phyloP scores from a whole-genome alignment of 2,329 filamentous ascomycete genomes.

The Acephala macrosclerotiorum region DNA sequence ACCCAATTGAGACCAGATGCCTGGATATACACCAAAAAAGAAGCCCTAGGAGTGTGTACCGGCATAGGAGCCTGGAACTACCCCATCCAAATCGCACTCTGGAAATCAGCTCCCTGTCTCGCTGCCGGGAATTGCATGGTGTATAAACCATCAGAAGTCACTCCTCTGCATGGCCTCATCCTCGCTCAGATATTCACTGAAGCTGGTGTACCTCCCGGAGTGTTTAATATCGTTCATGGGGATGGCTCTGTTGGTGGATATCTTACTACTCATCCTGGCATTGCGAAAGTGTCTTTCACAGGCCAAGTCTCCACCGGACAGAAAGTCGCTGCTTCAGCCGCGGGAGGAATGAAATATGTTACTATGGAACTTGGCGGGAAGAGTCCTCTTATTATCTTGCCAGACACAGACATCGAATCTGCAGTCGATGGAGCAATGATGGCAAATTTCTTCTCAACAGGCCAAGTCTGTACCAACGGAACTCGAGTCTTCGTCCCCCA shows the following conservation, averaged over 20 bases:
- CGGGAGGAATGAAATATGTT: conserved; percentile 84
- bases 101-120: conserved; percentile 87
- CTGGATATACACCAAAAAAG: conserved; percentile 84
- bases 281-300: conserved; percentile 90
- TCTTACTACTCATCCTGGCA: conserved; percentile 72
- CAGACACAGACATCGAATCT: conserved; percentile 78
- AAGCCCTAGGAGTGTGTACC: conserved; percentile 82
- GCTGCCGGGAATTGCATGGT: conserved; percentile 90
- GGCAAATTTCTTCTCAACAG: conserved; percentile 91
- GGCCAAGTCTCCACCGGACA: conserved; percentile 84
- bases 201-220: conserved; percentile 80
- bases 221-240: conserved; percentile 88
- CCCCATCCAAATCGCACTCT: conserved; percentile 87
- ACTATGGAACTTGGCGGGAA: conserved; percentile 94
- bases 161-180: conserved; percentile 79
- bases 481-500: conserved; percentile 84
- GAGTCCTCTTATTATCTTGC: conserved; percentile 80
- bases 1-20: conserved; percentile 77
- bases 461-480: conserved; percentile 93
- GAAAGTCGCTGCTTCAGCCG: conserved; percentile 80
- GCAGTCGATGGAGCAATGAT: conserved; percentile 93
- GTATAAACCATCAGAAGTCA: conserved; percentile 90
- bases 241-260: conserved; percentile 79
- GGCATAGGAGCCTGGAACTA: conserved; percentile 95
- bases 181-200: conserved; percentile 80